Evolutionary conservation across 2,329 filamentous ascomycete genomes (phyloP).

Genomic region (Fusarium phyllophilum): DNA sequence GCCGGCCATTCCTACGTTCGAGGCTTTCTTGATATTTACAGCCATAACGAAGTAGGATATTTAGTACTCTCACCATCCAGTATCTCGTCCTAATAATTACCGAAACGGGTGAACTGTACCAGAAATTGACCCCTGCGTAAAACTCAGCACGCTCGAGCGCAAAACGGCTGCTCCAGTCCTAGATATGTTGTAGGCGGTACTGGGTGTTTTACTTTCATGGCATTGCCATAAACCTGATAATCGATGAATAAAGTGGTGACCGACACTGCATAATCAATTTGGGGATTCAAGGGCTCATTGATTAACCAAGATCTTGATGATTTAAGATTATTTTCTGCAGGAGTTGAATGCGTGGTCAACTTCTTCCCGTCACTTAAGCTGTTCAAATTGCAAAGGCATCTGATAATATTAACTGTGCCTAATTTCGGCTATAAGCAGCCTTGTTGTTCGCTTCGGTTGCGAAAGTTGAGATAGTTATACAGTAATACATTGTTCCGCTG

Average conservation of each 20-base stretch:
- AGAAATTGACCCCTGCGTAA: conserved; percentile 1
- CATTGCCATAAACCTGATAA: neutral
- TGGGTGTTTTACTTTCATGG: conserved; percentile 1
- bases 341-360: neutral
- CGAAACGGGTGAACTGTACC: neutral
- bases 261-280: neutral
- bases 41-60: neutral
- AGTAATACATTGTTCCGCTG: conserved; percentile 45
- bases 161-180: neutral
- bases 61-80: neutral
- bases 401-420: conserved; percentile 12
- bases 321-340: neutral
- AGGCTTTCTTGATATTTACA: neutral
- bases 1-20: neutral
- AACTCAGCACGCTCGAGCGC: neutral
- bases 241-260: conserved; percentile 18
- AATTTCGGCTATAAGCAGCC: conserved; percentile 15
- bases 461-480: conserved; percentile 42
- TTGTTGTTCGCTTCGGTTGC: conserved; percentile 16
- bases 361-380: neutral
- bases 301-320: conserved; percentile 8
- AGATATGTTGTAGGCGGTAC: neutral
- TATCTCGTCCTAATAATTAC: neutral
- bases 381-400: neutral
- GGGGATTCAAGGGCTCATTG: neutral